A percentile compares a stretch with the other conserved stretches of the same genome.
These are phyloP conservation scores for Lasiodiplodia citricola DNA, from an alignment of 2,329 filamentous ascomycete genomes.

Conservation along the genomic window DNA sequence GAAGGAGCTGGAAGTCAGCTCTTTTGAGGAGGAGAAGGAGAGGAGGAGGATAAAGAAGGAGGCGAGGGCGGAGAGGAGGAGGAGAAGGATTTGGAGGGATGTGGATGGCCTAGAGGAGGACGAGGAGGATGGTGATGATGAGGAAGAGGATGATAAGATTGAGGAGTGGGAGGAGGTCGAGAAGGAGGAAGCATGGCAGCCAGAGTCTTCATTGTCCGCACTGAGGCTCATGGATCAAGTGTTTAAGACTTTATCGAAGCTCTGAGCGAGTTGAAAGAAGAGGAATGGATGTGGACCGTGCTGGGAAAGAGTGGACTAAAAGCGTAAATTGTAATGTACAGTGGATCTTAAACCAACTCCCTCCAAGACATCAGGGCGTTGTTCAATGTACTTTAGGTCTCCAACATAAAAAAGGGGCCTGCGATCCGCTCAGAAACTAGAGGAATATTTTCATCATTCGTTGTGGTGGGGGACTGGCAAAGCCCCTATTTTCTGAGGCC, in stretches of 20 bases:
- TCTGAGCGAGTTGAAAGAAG: neutral
- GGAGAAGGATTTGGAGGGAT: neutral
- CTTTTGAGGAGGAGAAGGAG: neutral
- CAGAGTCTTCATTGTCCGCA: neutral
- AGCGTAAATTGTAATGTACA: neutral
- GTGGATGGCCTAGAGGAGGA: neutral
- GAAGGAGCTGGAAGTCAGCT: constrained; percentile 10
- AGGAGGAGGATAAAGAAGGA: neutral
- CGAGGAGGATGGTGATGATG: neutral
- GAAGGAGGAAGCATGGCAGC: neutral
- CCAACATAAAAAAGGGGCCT: no score
- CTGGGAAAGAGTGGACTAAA: neutral
- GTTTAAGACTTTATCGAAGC: neutral
- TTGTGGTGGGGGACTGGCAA: no score
- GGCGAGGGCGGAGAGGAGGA: neutral
- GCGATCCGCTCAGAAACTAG: no score
- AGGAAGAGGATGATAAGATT: constrained; percentile 32
- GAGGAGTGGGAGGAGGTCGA: constrained; percentile 32
- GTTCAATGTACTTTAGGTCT: no score
- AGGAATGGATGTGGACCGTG: neutral
- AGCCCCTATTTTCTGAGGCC: no score
- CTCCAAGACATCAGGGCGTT: no score
- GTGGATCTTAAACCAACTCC: no score
- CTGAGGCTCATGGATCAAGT: neutral
- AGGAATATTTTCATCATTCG: no score